Evolutionary conservation across 164 flowering plant genomes (phyloP), one percentile per base, ranked within the genome.

Genomic region (Dillenia suffruticosa): DNA sequence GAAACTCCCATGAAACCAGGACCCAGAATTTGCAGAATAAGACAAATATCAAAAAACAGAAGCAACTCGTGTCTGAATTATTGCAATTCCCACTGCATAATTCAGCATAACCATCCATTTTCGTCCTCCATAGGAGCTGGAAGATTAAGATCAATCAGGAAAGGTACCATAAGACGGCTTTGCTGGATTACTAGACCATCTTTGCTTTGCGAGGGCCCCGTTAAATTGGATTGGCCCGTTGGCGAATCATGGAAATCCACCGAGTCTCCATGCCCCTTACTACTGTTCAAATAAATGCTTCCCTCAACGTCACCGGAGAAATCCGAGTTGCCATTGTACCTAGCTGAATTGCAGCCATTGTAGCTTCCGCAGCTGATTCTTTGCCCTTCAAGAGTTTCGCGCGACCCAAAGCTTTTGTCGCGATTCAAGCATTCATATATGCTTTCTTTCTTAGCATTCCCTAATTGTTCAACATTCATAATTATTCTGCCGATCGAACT

Each of bases 171-270:
- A 57, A 68, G 51, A 17, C 56, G 46, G 49, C 73, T 64, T 48
- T 74, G 82, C 69, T 62, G 76, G 53, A 73, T 66, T 53, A 73
- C 74, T 49, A 70, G 68, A 46, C 44, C 59, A 22, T 15, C 51
- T 51, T 61, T 62, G 9, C 68, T 69, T 49, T 68, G 79, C 0
- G 71, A 50, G 24, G 62, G 63, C 44, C 81, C 86, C 45, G 74
- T 48, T 58, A 80, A 63, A 70, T 83, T 92, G 44, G 89, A 80
- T 77, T 89, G 92, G 46, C 86, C 96, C 15, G 92, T 84, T 52
- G 71, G 51, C 62, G 82, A 89, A 44, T 82, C 77, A 75, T 72
- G 83, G 76, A 74, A 73, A 65, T 90, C 84, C 49, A 83, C 59
- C 40, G 87, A 85, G 61, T 90, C 86, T 58, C 83, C 80, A 49